Base-by-base conservation (phyloP, 2,329 filamentous ascomycete genomes). In the Tolypocladium inflatum region DNA sequence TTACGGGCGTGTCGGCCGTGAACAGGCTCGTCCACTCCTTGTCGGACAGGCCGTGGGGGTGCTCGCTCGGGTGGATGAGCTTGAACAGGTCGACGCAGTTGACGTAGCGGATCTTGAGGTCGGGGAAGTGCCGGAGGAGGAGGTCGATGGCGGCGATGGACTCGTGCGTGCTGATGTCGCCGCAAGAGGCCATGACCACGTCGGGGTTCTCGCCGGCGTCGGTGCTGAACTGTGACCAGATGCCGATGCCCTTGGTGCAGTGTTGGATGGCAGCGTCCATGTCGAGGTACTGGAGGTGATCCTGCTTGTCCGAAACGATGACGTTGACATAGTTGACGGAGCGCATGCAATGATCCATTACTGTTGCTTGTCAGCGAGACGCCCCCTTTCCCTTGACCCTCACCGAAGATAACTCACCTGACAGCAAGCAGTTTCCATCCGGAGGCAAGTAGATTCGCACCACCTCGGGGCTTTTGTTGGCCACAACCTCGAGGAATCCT, bases 81-180 rank as follows among this genome's bases (percentile, higher is more conserved):
- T 89, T 90, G 84, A 92, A 91, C 30, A 92, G 78, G 66, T 92
- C 89, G 26, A 91, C 86, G 5, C 88, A 84, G 71, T 92, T 92
- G 72, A 92, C 87, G 71, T 88, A 89, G 61, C 89, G 86, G 68
- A 92, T 82, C 73, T 88, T 90, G 63, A 92, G 78, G 4, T 86
- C 77, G 2, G 89, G 88, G 59, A 91, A 80, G 69, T 88, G 76
- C 57, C 85, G 77, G n/a, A 89, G 81, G 10, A 92, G 78, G 17
- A 92, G 78, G 33, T 89, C 87, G 17, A 88, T 87, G 45, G 88
- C 89, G 1, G 89, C 89, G 1, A 92, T 77, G 0, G 87, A 80
- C 74, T 92, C 89, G 65, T 87, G 83, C 0, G 89, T 91, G 51
- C 85, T 81, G 35, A 90, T 83, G 65, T 91, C 89, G 59, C 89